Conservation (phyloP, 1,284 basidiomycete genomes). For the Fomitopsis palustris region DNA sequence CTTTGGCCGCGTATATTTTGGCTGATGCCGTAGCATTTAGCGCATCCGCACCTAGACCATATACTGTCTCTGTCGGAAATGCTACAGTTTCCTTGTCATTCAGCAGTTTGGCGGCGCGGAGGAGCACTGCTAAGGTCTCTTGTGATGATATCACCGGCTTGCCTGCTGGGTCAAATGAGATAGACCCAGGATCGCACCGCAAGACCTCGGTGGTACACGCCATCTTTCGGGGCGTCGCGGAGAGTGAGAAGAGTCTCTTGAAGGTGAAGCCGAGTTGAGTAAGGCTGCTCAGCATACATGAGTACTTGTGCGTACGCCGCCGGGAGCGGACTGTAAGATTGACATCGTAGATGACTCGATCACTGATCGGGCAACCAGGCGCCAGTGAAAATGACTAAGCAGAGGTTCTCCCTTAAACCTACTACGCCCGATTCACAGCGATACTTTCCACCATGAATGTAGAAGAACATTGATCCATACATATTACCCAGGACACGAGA, state of each 20-base stretch:
- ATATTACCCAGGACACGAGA: not conserved
- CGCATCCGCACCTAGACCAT: slow-evolving; percentile 91
- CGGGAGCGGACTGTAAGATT: not conserved
- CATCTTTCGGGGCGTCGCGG: slow-evolving; percentile 10
- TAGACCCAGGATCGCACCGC: slow-evolving; percentile 22
- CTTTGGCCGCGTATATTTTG: slow-evolving; percentile 88
- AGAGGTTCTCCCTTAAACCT: not conserved
- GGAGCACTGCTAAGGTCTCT: slow-evolving; percentile 22
- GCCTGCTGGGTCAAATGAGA: slow-evolving; percentile 22
- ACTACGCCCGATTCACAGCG: too few relatives aligned
- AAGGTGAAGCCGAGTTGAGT: not conserved
- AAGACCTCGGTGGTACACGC: slow-evolving; percentile 22
- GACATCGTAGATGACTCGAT: not conserved
- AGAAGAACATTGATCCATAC: not conserved
- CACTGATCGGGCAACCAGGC: not conserved
- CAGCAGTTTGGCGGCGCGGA: slow-evolving; percentile 22
- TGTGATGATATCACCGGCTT: slow-evolving; percentile 19
- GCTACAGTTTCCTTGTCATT: slow-evolving; percentile 51
- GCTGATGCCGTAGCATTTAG: slow-evolving; percentile 62
- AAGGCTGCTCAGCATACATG: not conserved
- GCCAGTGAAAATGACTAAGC: not conserved
- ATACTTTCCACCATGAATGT: not conserved
- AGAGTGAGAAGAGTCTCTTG: not conserved
- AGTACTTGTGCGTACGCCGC: not conserved
- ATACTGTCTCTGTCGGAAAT: slow-evolving; percentile 98